Evolutionary conservation across 805 yeast genomes (phyloP).

Genomic region (Saccharomycopsis capsularis): DNA sequence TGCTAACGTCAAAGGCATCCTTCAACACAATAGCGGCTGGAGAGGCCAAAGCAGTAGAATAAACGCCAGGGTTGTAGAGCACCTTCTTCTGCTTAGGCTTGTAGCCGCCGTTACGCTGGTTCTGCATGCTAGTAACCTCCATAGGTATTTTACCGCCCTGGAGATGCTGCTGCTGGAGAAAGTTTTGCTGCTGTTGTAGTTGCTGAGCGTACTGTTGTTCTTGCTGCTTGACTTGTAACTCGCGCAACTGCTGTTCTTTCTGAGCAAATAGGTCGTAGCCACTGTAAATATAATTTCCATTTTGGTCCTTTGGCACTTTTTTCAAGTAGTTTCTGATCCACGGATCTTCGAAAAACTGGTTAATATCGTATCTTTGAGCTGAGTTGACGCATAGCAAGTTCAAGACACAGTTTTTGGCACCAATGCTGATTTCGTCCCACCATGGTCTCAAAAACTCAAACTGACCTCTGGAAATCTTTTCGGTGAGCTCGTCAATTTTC

Average conservation of each 20-base stretch:
- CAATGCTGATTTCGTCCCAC: constrained; percentile 77
- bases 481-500: constrained; percentile 56
- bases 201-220: neutral
- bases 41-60: constrained; percentile 34
- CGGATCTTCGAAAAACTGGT: constrained; percentile 66
- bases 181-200: neutral
- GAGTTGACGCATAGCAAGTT: constrained; percentile 69
- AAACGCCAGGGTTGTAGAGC: constrained; percentile 10
- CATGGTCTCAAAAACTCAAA: constrained; percentile 72
- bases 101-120: neutral
- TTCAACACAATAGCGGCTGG: constrained; percentile 77
- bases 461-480: constrained; percentile 74
- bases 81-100: constrained; percentile 7
- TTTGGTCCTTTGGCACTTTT: constrained; percentile 18
- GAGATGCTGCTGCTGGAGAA: neutral
- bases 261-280: no score
- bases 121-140: neutral
- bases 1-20: constrained; percentile 80
- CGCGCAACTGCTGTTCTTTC: neutral
- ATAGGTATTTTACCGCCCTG: neutral
- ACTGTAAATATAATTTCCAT: constrained; percentile 15
- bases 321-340: constrained; percentile 43
- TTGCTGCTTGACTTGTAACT: neutral
- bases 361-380: constrained; percentile 56
- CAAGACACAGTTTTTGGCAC: constrained; percentile 65